These are phyloP conservation scores for Debaryomyces maramus DNA, from an alignment of 805 yeast genomes.

Conservation along the genomic window DNA sequence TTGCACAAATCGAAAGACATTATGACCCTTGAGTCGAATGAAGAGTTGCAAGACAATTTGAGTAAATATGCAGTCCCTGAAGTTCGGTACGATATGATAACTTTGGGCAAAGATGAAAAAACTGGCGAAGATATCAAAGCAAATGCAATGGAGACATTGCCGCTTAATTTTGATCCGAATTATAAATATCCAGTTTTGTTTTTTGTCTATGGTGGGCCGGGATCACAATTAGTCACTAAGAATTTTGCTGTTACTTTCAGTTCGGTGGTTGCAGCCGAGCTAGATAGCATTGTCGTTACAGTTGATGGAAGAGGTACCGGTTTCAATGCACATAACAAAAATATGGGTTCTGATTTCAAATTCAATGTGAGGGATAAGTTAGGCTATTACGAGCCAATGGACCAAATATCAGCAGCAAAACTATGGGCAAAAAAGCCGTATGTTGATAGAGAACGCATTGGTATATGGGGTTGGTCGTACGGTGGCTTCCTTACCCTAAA, in stretches of 20 bases:
- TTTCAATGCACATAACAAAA: constrained; percentile 58
- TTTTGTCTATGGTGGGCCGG: constrained; percentile 94
- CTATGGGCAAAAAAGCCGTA: constrained; percentile 61
- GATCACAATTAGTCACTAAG: constrained; percentile 77
- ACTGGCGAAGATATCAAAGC: constrained; percentile 47
- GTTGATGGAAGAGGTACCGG: constrained; percentile 99
- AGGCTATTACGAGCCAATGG: constrained; percentile 80
- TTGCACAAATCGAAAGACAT: constrained; percentile 29
- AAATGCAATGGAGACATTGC: constrained; percentile 75
- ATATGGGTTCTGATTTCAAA: constrained; percentile 58
- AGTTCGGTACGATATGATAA: constrained; percentile 51
- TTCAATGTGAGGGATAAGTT: constrained; percentile 76
- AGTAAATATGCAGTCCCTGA: constrained; percentile 56
- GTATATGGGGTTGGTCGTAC: constrained; percentile 88
- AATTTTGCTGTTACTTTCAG: constrained; percentile 64
- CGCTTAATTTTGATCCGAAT: constrained; percentile 63
- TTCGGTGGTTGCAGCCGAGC: constrained; percentile 71
- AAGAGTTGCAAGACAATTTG: constrained; percentile 39
- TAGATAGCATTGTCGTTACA: constrained; percentile 84
- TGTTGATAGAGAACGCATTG: constrained; percentile 59
- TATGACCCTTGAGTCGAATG: constrained; percentile 50
- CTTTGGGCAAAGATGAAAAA: constrained; percentile 50
- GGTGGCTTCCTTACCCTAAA: constrained; percentile 80
- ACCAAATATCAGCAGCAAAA: constrained; percentile 84
- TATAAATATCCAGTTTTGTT: constrained; percentile 82